Conservation (phyloP, 176 grass and related monocot genomes). For the Triticum turgidum region DNA sequence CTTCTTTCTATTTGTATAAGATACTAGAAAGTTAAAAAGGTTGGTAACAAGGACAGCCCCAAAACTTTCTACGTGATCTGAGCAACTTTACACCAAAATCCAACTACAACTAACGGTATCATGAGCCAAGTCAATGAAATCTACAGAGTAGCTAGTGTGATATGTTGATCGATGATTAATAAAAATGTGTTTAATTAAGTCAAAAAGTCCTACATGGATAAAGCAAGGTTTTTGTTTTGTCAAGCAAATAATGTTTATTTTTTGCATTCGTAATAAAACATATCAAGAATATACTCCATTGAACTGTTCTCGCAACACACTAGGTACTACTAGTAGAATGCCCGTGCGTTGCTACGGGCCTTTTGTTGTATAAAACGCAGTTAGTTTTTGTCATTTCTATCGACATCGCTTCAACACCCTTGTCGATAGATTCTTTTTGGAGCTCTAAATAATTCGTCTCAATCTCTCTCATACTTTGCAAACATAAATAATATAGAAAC, state of each 20-base stretch:
- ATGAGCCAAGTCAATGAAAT: constrained; percentile 46
- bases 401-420: too few species aligned
- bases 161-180: constrained; percentile 39
- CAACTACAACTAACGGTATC: constrained; percentile 49
- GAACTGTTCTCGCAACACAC: too few species aligned
- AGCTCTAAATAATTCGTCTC: too few species aligned
- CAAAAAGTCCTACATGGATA: neutral
- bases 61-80: constrained; percentile 22
- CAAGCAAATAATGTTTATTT: neutral
- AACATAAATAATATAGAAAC: too few species aligned
- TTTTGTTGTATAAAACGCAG: too few species aligned
- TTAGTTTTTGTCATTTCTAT: too few species aligned
- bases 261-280: too few species aligned
- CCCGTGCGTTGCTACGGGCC: too few species aligned
- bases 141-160: constrained; percentile 37
- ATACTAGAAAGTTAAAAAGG: neutral
- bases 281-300: too few species aligned
- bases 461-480: too few species aligned
- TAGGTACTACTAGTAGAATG: too few species aligned
- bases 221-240: constrained; percentile 35
- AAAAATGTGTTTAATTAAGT: constrained; percentile 31
- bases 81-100: constrained; percentile 33
- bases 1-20: neutral
- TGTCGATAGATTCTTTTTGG: too few species aligned
- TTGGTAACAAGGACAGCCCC: constrained; percentile 30